Evolutionary conservation across 306 rosid species (phyloP), one percentile per base, ranked within the genome.

Genomic region (Dalbergia cochinchinensis): DNA sequence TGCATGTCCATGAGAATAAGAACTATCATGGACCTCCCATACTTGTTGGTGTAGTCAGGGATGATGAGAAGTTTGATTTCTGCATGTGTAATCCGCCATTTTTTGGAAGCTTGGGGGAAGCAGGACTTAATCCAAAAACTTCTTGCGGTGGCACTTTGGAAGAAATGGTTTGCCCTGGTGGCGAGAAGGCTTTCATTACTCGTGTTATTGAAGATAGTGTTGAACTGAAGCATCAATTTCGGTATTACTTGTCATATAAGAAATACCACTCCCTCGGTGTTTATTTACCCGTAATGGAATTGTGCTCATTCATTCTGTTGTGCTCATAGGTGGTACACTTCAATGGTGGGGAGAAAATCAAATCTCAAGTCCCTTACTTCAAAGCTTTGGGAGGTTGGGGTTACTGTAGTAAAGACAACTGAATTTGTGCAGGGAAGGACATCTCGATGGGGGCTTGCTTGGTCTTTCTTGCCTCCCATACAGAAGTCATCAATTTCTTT

Each of bases 1-100:
- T 65, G 71, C 74, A 13, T 62, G 44, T 55, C 35, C 63, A 47
- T 34, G 77, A 15, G 68, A 67, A 73, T 57, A 80, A 76, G 67
- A 88, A 62, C 48, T 94, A 90, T 80, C 15, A n/a, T 51, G 97
- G 95, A 44, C 91, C 90, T 41, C 91, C 92, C 41, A 77, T 94
- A 65, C 99, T 94, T 85, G 86, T 85, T 60, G 97, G 90, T 62
- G 97, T 90, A 57, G 91, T 92, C 37, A 90, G 48, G 86, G 94
- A 87, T 20, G 92, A 80, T 64, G 97, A 94, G 74, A 87, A 85
- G 85, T 94, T 94, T 77, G 97, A 94, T 87, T 94, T 94, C 79
- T 92, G 95, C 87, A 92, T 94, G 97, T 94, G 99, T 82, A 94
- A 94, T 87, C 99, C 99, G 7, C 97, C 97, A 19, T 92, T 94